Conservation (phyloP, 2,329 filamentous ascomycete species). For the Didymella sp. region DNA sequence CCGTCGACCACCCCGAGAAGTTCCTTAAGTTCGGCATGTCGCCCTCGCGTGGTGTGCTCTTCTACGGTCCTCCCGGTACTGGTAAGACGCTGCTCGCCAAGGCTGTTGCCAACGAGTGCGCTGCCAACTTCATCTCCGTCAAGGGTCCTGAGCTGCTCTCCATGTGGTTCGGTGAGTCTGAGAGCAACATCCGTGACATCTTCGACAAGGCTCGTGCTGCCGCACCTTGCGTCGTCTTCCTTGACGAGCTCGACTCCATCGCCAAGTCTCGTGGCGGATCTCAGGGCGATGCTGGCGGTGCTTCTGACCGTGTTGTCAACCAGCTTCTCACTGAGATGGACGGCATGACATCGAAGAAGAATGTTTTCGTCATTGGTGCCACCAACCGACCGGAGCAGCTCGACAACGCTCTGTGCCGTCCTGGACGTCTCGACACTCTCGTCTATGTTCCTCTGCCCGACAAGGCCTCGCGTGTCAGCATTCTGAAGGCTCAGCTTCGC, state of each 20-base stretch:
- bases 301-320: slow-evolving; percentile 99
- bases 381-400: slow-evolving; percentile 99
- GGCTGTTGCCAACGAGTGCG: slow-evolving; percentile 98
- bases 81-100: slow-evolving; percentile 99
- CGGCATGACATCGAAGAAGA: slow-evolving; percentile 99
- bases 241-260: slow-evolving; percentile 98
- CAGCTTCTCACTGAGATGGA: slow-evolving; percentile 99
- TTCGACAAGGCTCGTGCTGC: slow-evolving; percentile 99
- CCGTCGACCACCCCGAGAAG: slow-evolving; percentile 98
- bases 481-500: slow-evolving; percentile 94
- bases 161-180: slow-evolving; percentile 99
- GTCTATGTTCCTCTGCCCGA: slow-evolving; percentile 98
- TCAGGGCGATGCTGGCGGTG: slow-evolving; percentile 93
- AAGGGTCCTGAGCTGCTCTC: slow-evolving; percentile 98
- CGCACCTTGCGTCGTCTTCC: slow-evolving; percentile 97
- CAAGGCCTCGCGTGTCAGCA: slow-evolving; percentile 84
- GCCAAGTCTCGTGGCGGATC: slow-evolving; percentile 99
- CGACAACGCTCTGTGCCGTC: slow-evolving; percentile 96
- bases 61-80: slow-evolving; percentile 98
- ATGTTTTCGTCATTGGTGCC: slow-evolving; percentile 98
- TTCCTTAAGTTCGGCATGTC: slow-evolving; percentile 99
- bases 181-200: slow-evolving; percentile 99
- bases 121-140: slow-evolving; percentile 99
- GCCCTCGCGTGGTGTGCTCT: slow-evolving; percentile 95
- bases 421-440: slow-evolving; percentile 96